Conservation (phyloP, 164 flowering plant genomes). For the Tinospora cordifolia region DNA sequence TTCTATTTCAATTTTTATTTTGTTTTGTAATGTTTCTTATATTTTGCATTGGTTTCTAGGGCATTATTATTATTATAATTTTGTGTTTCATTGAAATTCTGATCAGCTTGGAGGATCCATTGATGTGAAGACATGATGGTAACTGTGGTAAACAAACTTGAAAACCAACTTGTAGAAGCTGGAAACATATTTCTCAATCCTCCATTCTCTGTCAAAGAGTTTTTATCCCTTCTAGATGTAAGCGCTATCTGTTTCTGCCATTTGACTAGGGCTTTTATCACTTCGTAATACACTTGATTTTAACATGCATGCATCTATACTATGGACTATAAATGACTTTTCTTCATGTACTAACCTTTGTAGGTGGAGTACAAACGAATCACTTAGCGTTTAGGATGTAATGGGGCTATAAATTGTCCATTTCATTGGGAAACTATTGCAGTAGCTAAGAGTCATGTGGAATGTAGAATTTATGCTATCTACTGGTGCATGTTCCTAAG, state of each 20-base stretch:
- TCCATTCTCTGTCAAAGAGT: constrained; percentile 37
- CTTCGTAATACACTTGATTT: too few relatives aligned
- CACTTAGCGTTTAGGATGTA: too few relatives aligned
- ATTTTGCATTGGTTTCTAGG: constrained; percentile 10
- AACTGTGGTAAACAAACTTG: constrained; percentile 26
- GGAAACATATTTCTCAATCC: constrained; percentile 38
- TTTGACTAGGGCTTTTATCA: too few relatives aligned
- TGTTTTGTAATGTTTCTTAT: background rate
- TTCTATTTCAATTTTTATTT: background rate
- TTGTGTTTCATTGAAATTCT: constrained; percentile 5
- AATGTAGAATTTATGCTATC: too few relatives aligned
- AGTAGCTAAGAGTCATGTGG: too few relatives aligned
- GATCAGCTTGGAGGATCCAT: constrained; percentile 11
- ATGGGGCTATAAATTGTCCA: too few relatives aligned
- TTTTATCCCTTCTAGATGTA: constrained; percentile 47
- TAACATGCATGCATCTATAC: too few relatives aligned
- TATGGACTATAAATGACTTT: too few relatives aligned
- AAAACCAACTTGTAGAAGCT: constrained; percentile 36
- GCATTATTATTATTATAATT: constrained; percentile 14
- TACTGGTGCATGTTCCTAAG: too few relatives aligned
- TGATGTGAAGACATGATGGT: constrained; percentile 21
- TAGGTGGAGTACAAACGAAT: too few relatives aligned
- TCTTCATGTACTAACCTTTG: too few relatives aligned
- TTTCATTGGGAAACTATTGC: too few relatives aligned
- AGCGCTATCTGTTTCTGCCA: constrained; percentile 3